Evolutionary conservation across 2,329 filamentous ascomycete genomes (phyloP).

Genomic region (Knoxdaviesia capensis): DNA sequence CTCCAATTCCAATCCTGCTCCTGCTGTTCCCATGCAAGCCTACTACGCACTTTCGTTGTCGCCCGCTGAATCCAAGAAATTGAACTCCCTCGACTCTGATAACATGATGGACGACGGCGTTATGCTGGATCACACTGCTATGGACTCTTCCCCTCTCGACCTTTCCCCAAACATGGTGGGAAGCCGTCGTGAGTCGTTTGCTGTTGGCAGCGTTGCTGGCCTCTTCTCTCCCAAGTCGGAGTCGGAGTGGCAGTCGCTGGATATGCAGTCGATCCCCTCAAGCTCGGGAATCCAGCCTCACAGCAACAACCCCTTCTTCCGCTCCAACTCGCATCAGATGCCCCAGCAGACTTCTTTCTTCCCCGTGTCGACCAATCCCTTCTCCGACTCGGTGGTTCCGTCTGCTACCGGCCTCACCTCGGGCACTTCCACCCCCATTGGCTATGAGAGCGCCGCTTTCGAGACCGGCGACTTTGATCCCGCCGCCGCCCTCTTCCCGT

Average conservation of each 20-base stretch:
- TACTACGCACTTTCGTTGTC: too few relatives aligned
- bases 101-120: conserved; percentile 3
- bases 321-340: conserved; percentile 21
- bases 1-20: background rate
- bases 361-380: background rate
- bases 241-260: conserved; percentile 37
- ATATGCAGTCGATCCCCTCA: conserved; percentile 42
- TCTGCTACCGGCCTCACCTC: conserved; percentile 38
- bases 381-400: background rate
- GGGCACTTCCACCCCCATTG: conserved; percentile 53
- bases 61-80: too few relatives aligned
- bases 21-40: background rate
- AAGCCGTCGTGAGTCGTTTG: conserved; percentile 44
- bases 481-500: conserved; percentile 30
- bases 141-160: conserved; percentile 37
- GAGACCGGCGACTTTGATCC: conserved; percentile 30
- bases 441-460: conserved; percentile 30
- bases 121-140: conserved; percentile 34
- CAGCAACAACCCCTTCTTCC: conserved; percentile 47
- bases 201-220: conserved; percentile 24
- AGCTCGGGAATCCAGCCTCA: conserved; percentile 39
- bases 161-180: conserved; percentile 42
- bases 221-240: conserved; percentile 47
- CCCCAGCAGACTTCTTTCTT: background rate
- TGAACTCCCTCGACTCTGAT: too few relatives aligned